Evolutionary conservation across 2,329 filamentous ascomycete genomes (phyloP), one percentile per base, ranked within the genome.

Genomic region (Cladosporium phlei): DNA sequence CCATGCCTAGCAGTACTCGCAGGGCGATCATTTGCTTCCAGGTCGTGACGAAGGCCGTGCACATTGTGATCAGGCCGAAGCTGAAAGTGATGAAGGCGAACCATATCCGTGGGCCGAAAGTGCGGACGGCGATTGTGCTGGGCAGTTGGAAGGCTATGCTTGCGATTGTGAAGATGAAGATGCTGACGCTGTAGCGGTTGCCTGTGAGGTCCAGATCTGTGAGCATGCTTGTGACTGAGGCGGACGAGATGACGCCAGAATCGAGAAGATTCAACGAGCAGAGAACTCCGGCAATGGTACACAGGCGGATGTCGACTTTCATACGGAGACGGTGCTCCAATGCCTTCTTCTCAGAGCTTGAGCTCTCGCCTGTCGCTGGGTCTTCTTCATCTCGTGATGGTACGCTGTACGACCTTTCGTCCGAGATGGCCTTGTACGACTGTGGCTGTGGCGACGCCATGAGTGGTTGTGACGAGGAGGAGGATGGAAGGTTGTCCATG

Each of bases 151-250:
- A 86, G 8, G 75, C 74, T 30, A 87, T 82, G 56, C 76, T 80
- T 4, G 82, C 73, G 46, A 86, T 74, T 8, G 83, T 86, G 64
- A 86, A 86, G 60, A 86, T 84, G 67, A 86, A 83, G 48, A 88
- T 86, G 17, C 80, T 76, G 4, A 86, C 76, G 1, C 80, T 83
- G 55, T 83, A 87, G 29, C 82, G 73, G 52, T 82, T 79, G 17
- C 82, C 82, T 8, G 78, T 73, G 10, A 87, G 69, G 12, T 75
- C 73, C 32, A 87, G 69, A 57, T 87, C 83, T 9, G 67, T 59
- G 37, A 81, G 72, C 78, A 86, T 84, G 20, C 74, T 80, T 0
- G 83, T 86, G 8, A 86, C 83, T 1, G 81, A 80, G 0, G 83
- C 84, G 5, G 77, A 82, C 1, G 79, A 82, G 47, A 87, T 81